A percentile compares a stretch with the other conserved stretches of the same genome.
Evolutionary conservation across 352 stramenopile genomes (phyloP).

Genomic region (Phytophthora brassicae): DNA sequence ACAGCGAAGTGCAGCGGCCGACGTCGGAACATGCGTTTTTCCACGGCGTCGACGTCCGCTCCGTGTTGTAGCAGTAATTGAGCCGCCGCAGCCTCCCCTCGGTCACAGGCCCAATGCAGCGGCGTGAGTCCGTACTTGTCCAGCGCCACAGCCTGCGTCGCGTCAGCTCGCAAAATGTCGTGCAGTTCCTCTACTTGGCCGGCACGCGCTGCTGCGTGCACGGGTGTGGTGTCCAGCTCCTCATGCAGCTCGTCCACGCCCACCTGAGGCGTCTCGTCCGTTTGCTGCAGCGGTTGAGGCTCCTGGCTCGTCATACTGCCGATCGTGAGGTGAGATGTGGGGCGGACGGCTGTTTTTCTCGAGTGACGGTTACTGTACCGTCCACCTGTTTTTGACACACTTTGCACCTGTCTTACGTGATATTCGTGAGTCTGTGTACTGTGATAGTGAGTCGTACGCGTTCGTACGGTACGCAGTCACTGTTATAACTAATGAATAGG

Average conservation of each 20-base stretch:
- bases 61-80: slow-evolving; percentile 41
- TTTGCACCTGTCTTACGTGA: background rate
- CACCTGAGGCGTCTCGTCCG: slow-evolving; percentile 38
- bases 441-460: slow-evolving; percentile 26
- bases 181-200: slow-evolving; percentile 41
- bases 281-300: slow-evolving; percentile 16
- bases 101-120: slow-evolving; percentile 74
- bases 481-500: slow-evolving; percentile 7
- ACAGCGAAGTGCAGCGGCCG: slow-evolving; percentile 68
- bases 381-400: slow-evolving; percentile 11
- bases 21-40: slow-evolving; percentile 70
- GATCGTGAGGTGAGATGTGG: slow-evolving; percentile 4
- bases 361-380: slow-evolving; percentile 1
- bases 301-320: slow-evolving; percentile 33
- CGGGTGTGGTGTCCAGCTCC: slow-evolving; percentile 55
- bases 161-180: slow-evolving; percentile 34
- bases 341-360: background rate
- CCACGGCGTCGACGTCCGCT: slow-evolving; percentile 50
- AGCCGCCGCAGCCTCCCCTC: slow-evolving; percentile 35
- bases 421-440: background rate
- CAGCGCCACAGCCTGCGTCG: slow-evolving; percentile 28
- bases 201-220: slow-evolving; percentile 64
- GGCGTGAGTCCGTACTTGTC: slow-evolving; percentile 78
- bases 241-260: slow-evolving; percentile 70
- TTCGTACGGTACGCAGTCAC: background rate